These are phyloP conservation scores for Arthrinium puccinioides DNA, from an alignment of 2,329 filamentous ascomycete species.

Conservation along the genomic window DNA sequence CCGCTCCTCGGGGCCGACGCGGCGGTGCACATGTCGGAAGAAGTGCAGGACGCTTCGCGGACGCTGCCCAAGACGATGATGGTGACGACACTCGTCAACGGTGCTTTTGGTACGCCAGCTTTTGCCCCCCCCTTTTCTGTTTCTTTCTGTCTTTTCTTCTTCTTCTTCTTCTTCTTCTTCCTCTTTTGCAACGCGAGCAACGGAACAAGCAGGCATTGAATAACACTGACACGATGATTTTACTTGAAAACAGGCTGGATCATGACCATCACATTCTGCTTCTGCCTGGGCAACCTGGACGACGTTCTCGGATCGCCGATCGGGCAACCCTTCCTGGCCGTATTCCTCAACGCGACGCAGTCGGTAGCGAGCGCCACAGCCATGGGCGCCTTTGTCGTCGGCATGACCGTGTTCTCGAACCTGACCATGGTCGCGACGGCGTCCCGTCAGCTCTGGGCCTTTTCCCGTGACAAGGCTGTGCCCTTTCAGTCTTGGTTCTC, in stretches of 20 bases:
- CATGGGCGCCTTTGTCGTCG: conserved; percentile 18
- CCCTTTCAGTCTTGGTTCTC: conserved; percentile 22
- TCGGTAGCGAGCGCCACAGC: conserved; percentile 13
- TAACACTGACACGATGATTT: too few species aligned
- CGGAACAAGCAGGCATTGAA: too few species aligned
- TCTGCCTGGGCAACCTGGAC: conserved; percentile 12
- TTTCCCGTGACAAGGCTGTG: conserved; percentile 27
- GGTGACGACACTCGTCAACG: conserved; percentile 11
- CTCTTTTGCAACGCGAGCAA: too few species aligned
- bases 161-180: too few species aligned
- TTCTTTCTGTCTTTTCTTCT: too few species aligned
- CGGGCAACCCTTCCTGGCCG: conserved; percentile 21
- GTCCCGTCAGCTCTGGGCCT: conserved; percentile 22
- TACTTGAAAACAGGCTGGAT: conserved; percentile 5
- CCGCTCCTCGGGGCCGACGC: conserved; percentile 27
- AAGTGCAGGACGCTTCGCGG: conserved; percentile 26
- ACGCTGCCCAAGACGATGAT: conserved; percentile 30
- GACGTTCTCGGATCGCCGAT: conserved; percentile 6
- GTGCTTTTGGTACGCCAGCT: conserved; percentile 5
- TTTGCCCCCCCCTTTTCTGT: background rate
- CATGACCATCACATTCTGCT: conserved; percentile 15
- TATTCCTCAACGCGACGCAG: conserved; percentile 18
- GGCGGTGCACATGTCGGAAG: conserved; percentile 29
- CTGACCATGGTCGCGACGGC: conserved; percentile 20
- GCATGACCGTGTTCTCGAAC: conserved; percentile 16